Percentiles rank a stretch among this genome's conserved stretches.
These are phyloP conservation scores for Spencermartinsiella europaea DNA, from an alignment of 805 yeast species.

Conservation along the genomic window DNA sequence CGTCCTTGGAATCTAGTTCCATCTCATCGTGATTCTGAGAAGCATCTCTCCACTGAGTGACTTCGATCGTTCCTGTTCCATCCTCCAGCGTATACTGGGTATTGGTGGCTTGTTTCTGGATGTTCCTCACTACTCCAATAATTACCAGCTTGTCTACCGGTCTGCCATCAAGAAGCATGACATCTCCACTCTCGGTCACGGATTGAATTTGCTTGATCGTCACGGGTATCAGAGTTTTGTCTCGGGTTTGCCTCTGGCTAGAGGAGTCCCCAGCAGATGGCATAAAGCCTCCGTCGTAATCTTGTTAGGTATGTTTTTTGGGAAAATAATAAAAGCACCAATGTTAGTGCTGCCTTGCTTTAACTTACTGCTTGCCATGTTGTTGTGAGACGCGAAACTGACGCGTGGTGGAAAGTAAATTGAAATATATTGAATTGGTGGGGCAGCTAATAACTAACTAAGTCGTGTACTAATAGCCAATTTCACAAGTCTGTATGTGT, in stretches of 20 bases:
- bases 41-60: slow-evolving; percentile 44
- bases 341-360: too few species aligned
- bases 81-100: slow-evolving; percentile 52
- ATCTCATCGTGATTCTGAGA: slow-evolving; percentile 25
- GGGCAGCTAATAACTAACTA: too few species aligned
- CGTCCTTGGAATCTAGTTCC: slow-evolving; percentile 26
- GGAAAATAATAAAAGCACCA: too few species aligned
- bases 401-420: too few species aligned
- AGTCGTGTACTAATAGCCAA: too few species aligned
- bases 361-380: too few species aligned
- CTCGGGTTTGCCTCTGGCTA: neutral
- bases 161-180: slow-evolving; percentile 47
- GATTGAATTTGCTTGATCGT: slow-evolving; percentile 59
- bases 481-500: too few species aligned
- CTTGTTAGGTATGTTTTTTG: too few species aligned
- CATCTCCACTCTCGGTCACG: slow-evolving; percentile 46
- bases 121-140: slow-evolving; percentile 53
- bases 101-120: slow-evolving; percentile 38
- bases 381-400: too few species aligned
- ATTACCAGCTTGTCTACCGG: slow-evolving; percentile 50
- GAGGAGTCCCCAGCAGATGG: slow-evolving; percentile 1
- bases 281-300: slow-evolving; percentile 3
- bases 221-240: slow-evolving; percentile 41
- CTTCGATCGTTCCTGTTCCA: slow-evolving; percentile 58
- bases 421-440: too few species aligned